phyloP scores from a whole-genome alignment of 164 flowering plant species.

The Akebia trifoliata region DNA sequence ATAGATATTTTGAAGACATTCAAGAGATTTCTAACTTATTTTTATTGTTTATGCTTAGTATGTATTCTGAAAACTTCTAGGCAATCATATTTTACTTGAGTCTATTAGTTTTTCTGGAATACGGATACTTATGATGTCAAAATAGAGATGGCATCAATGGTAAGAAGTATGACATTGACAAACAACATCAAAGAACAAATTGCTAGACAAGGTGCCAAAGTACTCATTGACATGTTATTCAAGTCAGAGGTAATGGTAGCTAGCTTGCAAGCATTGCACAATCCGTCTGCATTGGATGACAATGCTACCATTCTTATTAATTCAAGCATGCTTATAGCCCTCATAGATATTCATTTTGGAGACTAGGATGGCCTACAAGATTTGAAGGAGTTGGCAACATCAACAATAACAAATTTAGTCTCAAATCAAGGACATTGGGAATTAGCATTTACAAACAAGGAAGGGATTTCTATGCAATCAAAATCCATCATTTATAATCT shows the following conservation, averaged over 20 bases:
- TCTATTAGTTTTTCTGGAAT: too few relatives aligned
- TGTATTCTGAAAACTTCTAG: too few relatives aligned
- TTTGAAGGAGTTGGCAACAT: constrained; percentile 31
- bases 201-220: constrained; percentile 42
- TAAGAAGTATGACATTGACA: constrained; percentile 50
- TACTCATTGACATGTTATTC: constrained; percentile 39
- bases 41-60: too few relatives aligned
- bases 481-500: constrained; percentile 32
- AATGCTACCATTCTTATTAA: constrained; percentile 56
- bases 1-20: too few relatives aligned
- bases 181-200: constrained; percentile 46
- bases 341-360: constrained; percentile 33
- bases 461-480: constrained; percentile 46
- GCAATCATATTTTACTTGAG: too few relatives aligned
- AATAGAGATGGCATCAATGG: constrained; percentile 47
- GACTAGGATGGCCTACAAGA: constrained; percentile 14
- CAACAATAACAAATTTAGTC: constrained; percentile 34
- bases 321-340: constrained; percentile 40
- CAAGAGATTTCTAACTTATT: too few relatives aligned
- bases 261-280: constrained; percentile 49
- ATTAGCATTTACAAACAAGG: constrained; percentile 37
- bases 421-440: constrained; percentile 61
- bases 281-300: constrained; percentile 47
- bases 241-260: constrained; percentile 35
- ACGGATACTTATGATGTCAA: constrained; percentile 44